These are phyloP conservation scores for Pelargonium cotyledonis DNA, from an alignment of 441 rosid species.

Conservation along the genomic window DNA sequence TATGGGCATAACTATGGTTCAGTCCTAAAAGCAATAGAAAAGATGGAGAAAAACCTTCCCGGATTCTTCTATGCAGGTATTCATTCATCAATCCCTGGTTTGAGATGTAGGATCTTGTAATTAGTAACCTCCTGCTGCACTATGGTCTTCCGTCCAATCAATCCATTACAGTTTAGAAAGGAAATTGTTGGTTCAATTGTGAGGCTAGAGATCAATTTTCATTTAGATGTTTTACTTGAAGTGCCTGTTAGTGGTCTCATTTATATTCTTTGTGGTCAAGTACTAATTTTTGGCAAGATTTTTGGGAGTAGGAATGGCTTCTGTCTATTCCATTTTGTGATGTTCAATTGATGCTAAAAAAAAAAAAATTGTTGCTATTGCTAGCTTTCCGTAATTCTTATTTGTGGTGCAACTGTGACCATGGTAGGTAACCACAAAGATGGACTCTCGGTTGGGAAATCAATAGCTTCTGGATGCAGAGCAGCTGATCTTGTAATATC, in stretches of 20 bases:
- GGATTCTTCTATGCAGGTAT: conserved; percentile 95
- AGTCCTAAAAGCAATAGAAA: conserved; percentile 59
- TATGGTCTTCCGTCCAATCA: background rate
- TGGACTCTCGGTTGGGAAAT: conserved; percentile 81
- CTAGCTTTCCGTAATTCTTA: background rate
- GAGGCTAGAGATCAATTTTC: background rate
- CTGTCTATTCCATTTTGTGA: background rate
- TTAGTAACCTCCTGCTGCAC: background rate
- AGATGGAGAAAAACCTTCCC: conserved; percentile 77
- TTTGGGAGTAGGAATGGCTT: background rate
- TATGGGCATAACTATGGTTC: conserved; percentile 62
- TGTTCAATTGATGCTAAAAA: background rate
- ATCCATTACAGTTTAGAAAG: background rate
- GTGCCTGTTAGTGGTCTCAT: background rate
- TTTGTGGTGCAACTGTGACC: conserved; percentile 15
- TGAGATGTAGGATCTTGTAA: conserved; percentile 3
- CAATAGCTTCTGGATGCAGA: conserved; percentile 74
- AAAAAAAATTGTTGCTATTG: background rate
- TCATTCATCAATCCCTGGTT: conserved; percentile 6
- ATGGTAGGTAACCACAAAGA: conserved; percentile 77
- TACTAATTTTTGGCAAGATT: background rate
- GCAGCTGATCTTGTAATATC: conserved; percentile 86
- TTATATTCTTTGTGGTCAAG: background rate
- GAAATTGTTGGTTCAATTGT: background rate
- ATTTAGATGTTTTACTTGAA: background rate